Conservation (phyloP, 2,329 filamentous ascomycete species). For the Clarireedia paspali region DNA sequence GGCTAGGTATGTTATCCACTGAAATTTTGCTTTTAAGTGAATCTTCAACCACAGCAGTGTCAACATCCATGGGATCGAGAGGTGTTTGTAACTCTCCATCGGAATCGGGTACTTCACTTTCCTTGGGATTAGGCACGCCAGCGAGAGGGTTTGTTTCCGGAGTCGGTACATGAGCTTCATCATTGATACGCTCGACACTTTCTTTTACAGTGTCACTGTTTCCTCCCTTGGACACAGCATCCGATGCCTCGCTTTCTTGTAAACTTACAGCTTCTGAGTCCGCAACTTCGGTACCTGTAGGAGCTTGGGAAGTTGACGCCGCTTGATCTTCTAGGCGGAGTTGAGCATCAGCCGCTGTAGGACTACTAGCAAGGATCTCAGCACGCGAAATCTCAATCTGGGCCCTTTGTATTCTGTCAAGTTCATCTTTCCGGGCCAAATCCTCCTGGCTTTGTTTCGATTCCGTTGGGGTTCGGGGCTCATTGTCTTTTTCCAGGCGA, state of each 20-base stretch:
- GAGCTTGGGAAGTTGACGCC: conserved; percentile 5
- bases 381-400: conserved; percentile 29
- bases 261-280: conserved; percentile 1
- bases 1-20: conserved; percentile 5
- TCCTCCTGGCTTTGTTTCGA: conserved; percentile 19
- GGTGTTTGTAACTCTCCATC: conserved; percentile 22
- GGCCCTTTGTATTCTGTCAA: conserved; percentile 22
- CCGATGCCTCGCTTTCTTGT: neutral
- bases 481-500: conserved; percentile 37
- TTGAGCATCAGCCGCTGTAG: conserved; percentile 50
- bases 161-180: neutral
- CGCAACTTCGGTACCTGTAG: conserved; percentile 23
- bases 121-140: conserved; percentile 6
- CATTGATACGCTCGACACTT: neutral
- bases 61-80: conserved; percentile 25
- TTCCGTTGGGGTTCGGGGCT: conserved; percentile 31
- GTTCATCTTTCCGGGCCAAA: conserved; percentile 31
- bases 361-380: conserved; percentile 33
- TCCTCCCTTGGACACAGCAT: neutral
- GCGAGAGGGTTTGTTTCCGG: neutral
- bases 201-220: conserved; percentile 1
- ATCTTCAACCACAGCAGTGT: conserved; percentile 21
- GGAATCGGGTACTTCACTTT: conserved; percentile 22
- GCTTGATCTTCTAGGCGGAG: conserved; percentile 46
- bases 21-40: conserved; percentile 20